These are phyloP conservation scores for Sphaerostilbella broomeana DNA, from an alignment of 2,329 filamentous ascomycete genomes.

Conservation along the genomic window DNA sequence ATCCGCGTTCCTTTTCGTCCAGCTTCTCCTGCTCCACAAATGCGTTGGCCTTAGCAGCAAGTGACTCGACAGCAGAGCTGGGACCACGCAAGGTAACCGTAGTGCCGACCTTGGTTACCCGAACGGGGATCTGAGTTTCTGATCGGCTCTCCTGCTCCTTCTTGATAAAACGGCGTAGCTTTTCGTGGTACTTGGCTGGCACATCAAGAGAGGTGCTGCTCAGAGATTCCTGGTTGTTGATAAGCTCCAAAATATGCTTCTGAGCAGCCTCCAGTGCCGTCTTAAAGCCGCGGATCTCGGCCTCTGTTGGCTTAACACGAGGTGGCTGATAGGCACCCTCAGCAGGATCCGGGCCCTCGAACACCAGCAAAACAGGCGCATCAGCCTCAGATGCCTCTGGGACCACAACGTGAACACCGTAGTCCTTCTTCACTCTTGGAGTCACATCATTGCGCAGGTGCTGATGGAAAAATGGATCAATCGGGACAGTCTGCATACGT, in stretches of 20 bases:
- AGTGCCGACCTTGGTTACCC: conserved; percentile 52
- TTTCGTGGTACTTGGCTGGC: conserved; percentile 57
- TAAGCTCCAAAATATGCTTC: conserved; percentile 50
- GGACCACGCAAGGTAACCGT: conserved; percentile 73
- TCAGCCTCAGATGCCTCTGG: conserved; percentile 55
- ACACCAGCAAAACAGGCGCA: conserved; percentile 64
- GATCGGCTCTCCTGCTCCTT: conserved; percentile 53
- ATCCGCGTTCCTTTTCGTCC: conserved; percentile 90
- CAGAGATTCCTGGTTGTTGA: conserved; percentile 53
- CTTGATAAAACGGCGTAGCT: conserved; percentile 57
- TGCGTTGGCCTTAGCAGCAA: conserved; percentile 64
- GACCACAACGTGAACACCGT: conserved; percentile 67
- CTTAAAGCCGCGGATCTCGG: conserved; percentile 48
- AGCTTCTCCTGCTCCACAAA: conserved; percentile 85
- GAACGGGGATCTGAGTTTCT: conserved; percentile 53
- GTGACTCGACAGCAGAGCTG: conserved; percentile 60
- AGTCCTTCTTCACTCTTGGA: conserved; percentile 57
- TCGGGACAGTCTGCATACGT: conserved; percentile 57
- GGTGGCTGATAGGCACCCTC: conserved; percentile 47
- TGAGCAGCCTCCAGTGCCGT: conserved; percentile 49
- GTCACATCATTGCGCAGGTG: conserved; percentile 61
- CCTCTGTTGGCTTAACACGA: conserved; percentile 44
- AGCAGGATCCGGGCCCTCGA: conserved; percentile 54
- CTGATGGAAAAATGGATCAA: conserved; percentile 75
- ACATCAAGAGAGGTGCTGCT: conserved; percentile 48